Conservation (phyloP, 257 asterid species). For the Galeopsis tetrahit region DNA sequence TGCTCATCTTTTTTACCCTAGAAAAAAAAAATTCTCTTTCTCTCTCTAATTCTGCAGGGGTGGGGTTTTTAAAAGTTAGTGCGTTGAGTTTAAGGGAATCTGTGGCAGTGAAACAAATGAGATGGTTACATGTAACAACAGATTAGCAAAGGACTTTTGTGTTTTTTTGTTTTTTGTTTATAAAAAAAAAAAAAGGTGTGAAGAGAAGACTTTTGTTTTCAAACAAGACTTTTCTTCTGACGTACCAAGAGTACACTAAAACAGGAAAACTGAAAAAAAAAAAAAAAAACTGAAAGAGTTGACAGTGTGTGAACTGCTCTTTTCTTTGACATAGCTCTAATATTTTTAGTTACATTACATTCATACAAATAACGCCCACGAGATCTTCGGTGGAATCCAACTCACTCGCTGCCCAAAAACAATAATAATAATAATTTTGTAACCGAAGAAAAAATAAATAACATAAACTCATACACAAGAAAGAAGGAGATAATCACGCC, state of each 20-base stretch:
- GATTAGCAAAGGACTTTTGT: conserved; percentile 39
- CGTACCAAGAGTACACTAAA: conserved; percentile 42
- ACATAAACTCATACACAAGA: neutral
- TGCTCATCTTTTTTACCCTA: conserved; percentile 41
- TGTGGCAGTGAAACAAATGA: conserved; percentile 49
- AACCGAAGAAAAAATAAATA: conserved; percentile 7
- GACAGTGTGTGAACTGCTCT: conserved; percentile 46
- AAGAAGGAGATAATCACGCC: neutral
- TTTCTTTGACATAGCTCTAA: conserved; percentile 37
- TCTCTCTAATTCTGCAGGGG: conserved; percentile 16
- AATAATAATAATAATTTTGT: neutral
- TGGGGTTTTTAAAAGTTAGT: conserved; percentile 38
- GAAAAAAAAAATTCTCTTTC: neutral
- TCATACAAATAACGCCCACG: conserved; percentile 36
- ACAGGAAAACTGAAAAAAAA: conserved; percentile 24
- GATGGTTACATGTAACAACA: conserved; percentile 41
- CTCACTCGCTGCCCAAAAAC: conserved; percentile 30
- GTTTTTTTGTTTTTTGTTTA: conserved; percentile 29
- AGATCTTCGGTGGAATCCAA: conserved; percentile 37
- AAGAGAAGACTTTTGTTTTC: conserved; percentile 26
- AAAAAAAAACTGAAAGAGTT: conserved; percentile 34
- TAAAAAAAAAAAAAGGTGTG: neutral
- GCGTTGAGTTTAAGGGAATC: conserved; percentile 51
- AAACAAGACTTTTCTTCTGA: conserved; percentile 41
- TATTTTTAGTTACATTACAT: conserved; percentile 17